Evolutionary conservation across 108 stramenopile genomes (phyloP).

Genomic region (Nannochloropsis salina): DNA sequence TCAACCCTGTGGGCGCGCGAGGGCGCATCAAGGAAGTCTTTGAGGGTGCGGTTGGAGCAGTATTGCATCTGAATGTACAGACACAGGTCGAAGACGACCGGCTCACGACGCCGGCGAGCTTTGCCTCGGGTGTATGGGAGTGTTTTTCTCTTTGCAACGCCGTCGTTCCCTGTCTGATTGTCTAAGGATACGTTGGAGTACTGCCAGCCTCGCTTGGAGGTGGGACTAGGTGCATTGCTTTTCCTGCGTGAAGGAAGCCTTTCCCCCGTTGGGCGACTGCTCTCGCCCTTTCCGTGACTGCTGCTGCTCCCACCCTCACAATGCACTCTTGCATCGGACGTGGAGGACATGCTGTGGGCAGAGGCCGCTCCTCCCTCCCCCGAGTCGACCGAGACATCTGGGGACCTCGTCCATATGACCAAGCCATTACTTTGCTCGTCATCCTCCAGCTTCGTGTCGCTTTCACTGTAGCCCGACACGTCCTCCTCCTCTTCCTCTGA

Average conservation of each 20-base stretch:
- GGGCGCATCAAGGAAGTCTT: slow-evolving; percentile 57
- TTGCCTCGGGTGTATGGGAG: neutral
- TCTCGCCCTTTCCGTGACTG: no score
- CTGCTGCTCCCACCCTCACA: no score
- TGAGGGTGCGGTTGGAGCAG: slow-evolving; percentile 76
- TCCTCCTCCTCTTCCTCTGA: neutral
- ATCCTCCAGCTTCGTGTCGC: neutral
- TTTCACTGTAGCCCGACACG: neutral
- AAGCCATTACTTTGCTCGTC: neutral
- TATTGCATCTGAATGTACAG: slow-evolving; percentile 97
- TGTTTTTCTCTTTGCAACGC: neutral
- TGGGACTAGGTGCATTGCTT: no score
- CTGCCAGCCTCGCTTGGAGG: no score
- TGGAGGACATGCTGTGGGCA: neutral
- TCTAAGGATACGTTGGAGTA: no score
- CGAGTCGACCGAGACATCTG: neutral
- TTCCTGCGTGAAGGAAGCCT: no score
- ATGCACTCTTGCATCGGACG: no score
- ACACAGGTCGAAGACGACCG: slow-evolving; percentile 45
- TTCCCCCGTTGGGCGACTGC: no score
- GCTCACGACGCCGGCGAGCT: neutral
- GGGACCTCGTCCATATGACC: neutral
- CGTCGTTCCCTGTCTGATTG: neutral
- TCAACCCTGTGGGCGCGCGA: slow-evolving; percentile 47
- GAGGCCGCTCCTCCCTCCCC: slow-evolving; percentile 9